These are phyloP conservation scores for Amborella trichopoda DNA, from an alignment of 164 flowering plant genomes.

Conservation along the genomic window DNA sequence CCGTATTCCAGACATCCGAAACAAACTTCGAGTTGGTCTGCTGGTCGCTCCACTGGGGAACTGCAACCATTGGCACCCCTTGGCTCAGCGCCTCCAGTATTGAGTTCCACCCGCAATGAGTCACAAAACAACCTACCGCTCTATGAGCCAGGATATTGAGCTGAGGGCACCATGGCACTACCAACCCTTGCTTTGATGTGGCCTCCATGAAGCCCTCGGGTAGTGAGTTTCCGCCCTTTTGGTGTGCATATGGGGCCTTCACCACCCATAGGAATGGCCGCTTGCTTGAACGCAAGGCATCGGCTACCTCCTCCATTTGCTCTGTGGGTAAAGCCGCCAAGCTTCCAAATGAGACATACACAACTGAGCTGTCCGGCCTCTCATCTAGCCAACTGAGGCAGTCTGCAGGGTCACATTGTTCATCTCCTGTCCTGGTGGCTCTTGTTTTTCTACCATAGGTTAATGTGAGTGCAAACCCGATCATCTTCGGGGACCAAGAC, in stretches of 20 bases:
- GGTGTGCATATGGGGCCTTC: too few species aligned
- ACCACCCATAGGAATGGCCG: conserved; percentile 32
- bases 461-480: conserved; percentile 13
- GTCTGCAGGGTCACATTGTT: neutral
- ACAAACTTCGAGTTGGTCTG: conserved; percentile 33
- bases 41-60: conserved; percentile 49
- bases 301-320: conserved; percentile 28
- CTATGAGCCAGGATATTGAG: conserved; percentile 9
- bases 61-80: conserved; percentile 43
- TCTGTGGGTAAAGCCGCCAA: conserved; percentile 5
- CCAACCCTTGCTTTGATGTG: conserved; percentile 19
- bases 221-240: too few species aligned
- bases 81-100: conserved; percentile 28
- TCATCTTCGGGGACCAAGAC: conserved; percentile 1
- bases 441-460: too few species aligned
- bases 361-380: conserved; percentile 14
- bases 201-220: too few species aligned
- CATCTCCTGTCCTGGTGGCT: too few species aligned
- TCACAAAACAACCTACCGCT: conserved; percentile 26
- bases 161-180: conserved; percentile 15
- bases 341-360: conserved; percentile 32
- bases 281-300: conserved; percentile 7
- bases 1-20: conserved; percentile 34
- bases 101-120: conserved; percentile 58
- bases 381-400: conserved; percentile 23